Conservation (phyloP, 257 asterid genomes). For the Fraxinus cuspidata region DNA sequence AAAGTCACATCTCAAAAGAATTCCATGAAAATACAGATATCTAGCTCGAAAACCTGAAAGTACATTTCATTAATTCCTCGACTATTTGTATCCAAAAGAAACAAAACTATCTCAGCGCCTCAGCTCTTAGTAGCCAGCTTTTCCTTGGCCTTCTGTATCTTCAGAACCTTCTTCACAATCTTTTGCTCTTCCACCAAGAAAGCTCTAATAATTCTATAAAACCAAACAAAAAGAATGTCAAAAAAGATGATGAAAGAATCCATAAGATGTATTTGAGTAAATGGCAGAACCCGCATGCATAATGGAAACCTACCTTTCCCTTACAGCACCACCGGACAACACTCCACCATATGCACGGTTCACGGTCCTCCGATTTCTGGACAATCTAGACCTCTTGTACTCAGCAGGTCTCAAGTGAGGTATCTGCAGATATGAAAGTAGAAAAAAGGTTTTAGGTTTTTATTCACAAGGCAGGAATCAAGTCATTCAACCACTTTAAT, state of each 20-base stretch:
- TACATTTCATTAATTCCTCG: background rate
- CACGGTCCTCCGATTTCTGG: constrained; percentile 37
- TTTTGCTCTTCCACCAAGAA: constrained; percentile 40
- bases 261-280: background rate
- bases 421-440: constrained; percentile 19
- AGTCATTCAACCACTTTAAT: background rate
- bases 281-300: background rate
- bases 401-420: constrained; percentile 44
- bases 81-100: background rate
- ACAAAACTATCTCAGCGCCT: background rate
- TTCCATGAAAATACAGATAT: background rate
- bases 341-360: constrained; percentile 43
- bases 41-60: background rate
- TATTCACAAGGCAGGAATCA: background rate
- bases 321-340: constrained; percentile 34
- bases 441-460: background rate
- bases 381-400: constrained; percentile 39
- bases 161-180: constrained; percentile 40
- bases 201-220: constrained; percentile 32
- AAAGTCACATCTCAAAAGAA: background rate
- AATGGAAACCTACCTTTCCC: constrained; percentile 27
- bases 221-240: background rate
- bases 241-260: background rate
- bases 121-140: constrained; percentile 26
- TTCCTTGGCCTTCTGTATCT: constrained; percentile 38